phyloP scores from a whole-genome alignment of 306 rosid species.

The Begonia fuchsioides region DNA sequence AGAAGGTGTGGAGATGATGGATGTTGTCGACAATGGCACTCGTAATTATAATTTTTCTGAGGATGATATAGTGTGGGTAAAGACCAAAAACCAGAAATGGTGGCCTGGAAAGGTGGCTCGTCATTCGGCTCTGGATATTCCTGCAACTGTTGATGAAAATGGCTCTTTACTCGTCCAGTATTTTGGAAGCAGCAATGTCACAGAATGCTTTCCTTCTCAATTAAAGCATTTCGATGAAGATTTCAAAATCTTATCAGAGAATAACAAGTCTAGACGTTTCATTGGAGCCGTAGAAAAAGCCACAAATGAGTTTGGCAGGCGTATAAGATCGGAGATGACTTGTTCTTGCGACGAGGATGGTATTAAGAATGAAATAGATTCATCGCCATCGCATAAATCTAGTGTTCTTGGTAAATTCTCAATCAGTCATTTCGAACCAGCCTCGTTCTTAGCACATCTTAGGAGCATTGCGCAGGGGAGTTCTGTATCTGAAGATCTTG shows the following conservation, averaged over 20 bases:
- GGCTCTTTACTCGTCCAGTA: conserved; percentile 22
- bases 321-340: conserved; percentile 28
- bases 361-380: conserved; percentile 7
- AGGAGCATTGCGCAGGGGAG: conserved; percentile 21
- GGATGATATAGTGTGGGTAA: conserved; percentile 46
- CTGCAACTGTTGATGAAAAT: conserved; percentile 13
- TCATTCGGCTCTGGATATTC: conserved; percentile 9
- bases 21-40: conserved; percentile 6
- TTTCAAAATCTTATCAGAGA: conserved; percentile 20
- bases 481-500: conserved; percentile 19
- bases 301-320: conserved; percentile 29
- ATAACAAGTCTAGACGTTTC: conserved; percentile 28
- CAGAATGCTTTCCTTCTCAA: conserved; percentile 22
- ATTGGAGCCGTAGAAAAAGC: conserved; percentile 45
- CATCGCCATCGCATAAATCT: conserved; percentile 1
- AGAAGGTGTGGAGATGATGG: conserved; percentile 13
- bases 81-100: conserved; percentile 40
- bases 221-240: conserved; percentile 23
- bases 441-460: conserved; percentile 18
- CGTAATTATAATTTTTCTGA: conserved; percentile 16
- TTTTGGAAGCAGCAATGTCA: conserved; percentile 28
- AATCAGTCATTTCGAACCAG: conserved; percentile 17
- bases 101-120: conserved; percentile 38
- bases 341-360: conserved; percentile 18
- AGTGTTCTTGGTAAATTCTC: conserved; percentile 24